phyloP scores from a whole-genome alignment of 2,329 filamentous ascomycete genomes.

The Alternaria ethzedia region DNA sequence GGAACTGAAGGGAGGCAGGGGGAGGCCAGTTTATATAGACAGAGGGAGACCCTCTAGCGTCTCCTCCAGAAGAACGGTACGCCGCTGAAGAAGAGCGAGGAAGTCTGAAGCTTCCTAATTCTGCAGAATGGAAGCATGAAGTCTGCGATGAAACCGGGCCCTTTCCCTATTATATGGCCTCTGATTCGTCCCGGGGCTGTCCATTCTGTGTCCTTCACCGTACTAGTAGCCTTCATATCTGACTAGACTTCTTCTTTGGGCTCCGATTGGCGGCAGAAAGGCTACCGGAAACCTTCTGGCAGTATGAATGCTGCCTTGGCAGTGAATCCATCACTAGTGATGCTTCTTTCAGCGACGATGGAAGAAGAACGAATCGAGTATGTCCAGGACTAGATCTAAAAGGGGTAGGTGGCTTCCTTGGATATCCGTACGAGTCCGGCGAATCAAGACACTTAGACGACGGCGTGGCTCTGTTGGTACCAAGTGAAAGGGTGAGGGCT shows the following conservation, averaged over 20 bases:
- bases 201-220: background rate
- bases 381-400: background rate
- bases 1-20: background rate
- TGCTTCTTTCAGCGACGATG: background rate
- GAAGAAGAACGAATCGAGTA: background rate
- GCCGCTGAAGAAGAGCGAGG: background rate
- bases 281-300: background rate
- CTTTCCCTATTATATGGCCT: background rate
- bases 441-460: background rate
- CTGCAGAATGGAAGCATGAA: background rate
- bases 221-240: background rate
- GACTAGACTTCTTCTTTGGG: background rate
- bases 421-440: background rate
- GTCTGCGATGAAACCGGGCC: background rate
- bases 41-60: background rate
- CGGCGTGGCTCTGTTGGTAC: background rate
- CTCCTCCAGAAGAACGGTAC: background rate
- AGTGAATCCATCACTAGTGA: background rate
- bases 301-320: background rate
- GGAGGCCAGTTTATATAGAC: background rate
- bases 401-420: background rate
- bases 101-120: background rate
- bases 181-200: background rate
- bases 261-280: constrained; percentile 1
- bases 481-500: background rate